Percentiles rank a stretch among this genome's conserved stretches.
Conservation (phyloP, 2,329 filamentous ascomycete species). For the Cordyceps farinosa region DNA sequence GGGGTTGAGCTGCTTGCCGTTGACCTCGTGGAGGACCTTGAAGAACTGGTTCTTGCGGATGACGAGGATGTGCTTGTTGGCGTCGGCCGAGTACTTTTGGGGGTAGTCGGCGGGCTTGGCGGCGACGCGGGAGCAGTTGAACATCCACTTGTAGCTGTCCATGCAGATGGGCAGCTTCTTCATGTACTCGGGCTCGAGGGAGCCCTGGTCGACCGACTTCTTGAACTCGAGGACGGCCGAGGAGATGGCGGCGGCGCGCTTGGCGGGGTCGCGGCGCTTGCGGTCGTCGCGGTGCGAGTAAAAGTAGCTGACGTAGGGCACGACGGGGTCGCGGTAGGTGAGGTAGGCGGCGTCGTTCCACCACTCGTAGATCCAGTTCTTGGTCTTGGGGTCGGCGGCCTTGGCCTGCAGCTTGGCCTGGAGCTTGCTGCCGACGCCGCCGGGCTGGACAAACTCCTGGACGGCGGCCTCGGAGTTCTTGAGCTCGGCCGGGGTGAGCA, state of each 20-base stretch:
- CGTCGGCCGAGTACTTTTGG: constrained; percentile 69
- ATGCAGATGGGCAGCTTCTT: constrained; percentile 96
- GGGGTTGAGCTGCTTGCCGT: constrained; percentile 81
- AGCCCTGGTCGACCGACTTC: constrained; percentile 77
- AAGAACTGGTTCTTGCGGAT: constrained; percentile 97
- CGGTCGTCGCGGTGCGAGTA: constrained; percentile 97
- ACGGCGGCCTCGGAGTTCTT: constrained; percentile 77
- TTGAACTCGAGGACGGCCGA: constrained; percentile 90
- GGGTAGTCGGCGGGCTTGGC: constrained; percentile 78
- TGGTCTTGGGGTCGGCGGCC: constrained; percentile 72
- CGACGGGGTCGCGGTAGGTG: constrained; percentile 87
- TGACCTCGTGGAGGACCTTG: constrained; percentile 79
- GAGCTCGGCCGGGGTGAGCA: constrained; percentile 66
- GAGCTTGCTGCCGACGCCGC: constrained; percentile 74
- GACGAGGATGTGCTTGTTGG: constrained; percentile 83
- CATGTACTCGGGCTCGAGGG: constrained; percentile 97
- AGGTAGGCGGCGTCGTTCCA: constrained; percentile 97
- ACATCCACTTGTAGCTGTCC: constrained; percentile 99
- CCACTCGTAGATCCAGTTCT: constrained; percentile 97
- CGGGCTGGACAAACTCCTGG: constrained; percentile 82
- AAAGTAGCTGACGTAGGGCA: constrained; percentile 99
- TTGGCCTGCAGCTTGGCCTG: constrained; percentile 83
- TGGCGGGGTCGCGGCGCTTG: constrained; percentile 78
- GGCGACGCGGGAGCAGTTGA: constrained; percentile 86
- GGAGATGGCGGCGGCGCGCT: constrained; percentile 87